A percentile compares a stretch with the other conserved stretches of the same genome.
Conservation (phyloP, 2,329 filamentous ascomycete species). For the Colletotrichum viniferum region DNA sequence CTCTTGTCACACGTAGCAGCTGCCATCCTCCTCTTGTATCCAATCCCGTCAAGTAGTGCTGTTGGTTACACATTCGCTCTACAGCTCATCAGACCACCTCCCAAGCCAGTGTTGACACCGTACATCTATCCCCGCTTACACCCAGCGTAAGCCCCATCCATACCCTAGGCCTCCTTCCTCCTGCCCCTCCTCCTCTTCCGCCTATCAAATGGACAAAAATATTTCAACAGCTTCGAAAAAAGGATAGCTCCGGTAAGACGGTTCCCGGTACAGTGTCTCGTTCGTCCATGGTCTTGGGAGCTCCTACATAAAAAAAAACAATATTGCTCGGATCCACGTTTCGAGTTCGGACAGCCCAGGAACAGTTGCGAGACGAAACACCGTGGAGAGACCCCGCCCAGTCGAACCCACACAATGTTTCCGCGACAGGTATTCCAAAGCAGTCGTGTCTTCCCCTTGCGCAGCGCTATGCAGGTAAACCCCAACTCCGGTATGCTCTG, state of each 20-base stretch:
- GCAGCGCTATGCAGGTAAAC: conserved; percentile 22
- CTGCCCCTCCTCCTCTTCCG: not conserved
- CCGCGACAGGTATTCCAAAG: conserved; percentile 18
- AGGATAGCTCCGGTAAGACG: not conserved
- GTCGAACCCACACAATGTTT: conserved; percentile 10
- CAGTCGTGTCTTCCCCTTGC: conserved; percentile 11
- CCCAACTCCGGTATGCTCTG: conserved; percentile 20
- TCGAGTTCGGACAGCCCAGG: conserved; percentile 12
- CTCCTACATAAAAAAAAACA: conserved; percentile 7
- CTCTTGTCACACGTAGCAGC: not conserved
- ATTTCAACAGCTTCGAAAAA: not conserved
- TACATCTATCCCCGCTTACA: conserved; percentile 5
- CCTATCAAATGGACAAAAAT: not conserved
- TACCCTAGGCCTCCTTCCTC: not conserved
- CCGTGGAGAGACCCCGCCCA: conserved; percentile 13
- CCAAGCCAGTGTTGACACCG: not conserved
- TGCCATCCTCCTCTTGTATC: conserved; percentile 1
- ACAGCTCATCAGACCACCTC: conserved; percentile 1
- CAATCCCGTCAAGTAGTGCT: not conserved
- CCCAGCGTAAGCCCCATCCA: conserved; percentile 10
- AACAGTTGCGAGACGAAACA: conserved; percentile 18
- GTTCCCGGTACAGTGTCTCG: not conserved
- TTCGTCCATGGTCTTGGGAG: not conserved
- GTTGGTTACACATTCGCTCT: not conserved
- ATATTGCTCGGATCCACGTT: conserved; percentile 15